Percentiles rank a stretch among this genome's conserved stretches.
These are phyloP conservation scores for Mucor saturninus DNA, from an alignment of 371 early-diverging fungal genomes.

Conservation along the genomic window DNA sequence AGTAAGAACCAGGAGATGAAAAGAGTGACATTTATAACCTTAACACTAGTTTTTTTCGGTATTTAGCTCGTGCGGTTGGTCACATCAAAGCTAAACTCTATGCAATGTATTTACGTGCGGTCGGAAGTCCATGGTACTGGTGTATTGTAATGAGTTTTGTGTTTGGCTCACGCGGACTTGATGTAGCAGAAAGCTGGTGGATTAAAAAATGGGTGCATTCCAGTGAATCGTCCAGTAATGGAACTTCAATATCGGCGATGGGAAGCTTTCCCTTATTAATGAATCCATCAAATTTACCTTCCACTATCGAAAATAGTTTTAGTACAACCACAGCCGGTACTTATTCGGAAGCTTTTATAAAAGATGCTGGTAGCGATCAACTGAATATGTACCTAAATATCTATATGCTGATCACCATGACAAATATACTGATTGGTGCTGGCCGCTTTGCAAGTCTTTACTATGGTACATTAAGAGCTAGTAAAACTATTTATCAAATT, in stretches of 20 bases:
- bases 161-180: conserved; percentile 34
- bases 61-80: conserved; percentile 44
- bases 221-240: conserved; percentile 28
- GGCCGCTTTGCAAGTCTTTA: conserved; percentile 41
- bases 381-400: conserved; percentile 36
- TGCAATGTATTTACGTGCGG: conserved; percentile 40
- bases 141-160: conserved; percentile 33
- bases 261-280: neutral
- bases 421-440: conserved; percentile 35
- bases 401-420: conserved; percentile 45
- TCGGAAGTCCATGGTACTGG: conserved; percentile 50
- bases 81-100: conserved; percentile 49
- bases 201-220: conserved; percentile 52
- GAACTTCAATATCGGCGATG: neutral
- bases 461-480: conserved; percentile 43
- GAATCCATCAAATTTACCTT: neutral
- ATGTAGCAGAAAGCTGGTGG: conserved; percentile 50
- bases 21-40: no score
- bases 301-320: neutral
- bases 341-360: neutral
- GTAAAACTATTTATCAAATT: conserved; percentile 9
- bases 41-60: no score
- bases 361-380: neutral
- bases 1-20: neutral
- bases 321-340: neutral